Evolutionary conservation across 1,284 basidiomycete genomes (phyloP).

Genomic region (Rhodotorula glutinis): DNA sequence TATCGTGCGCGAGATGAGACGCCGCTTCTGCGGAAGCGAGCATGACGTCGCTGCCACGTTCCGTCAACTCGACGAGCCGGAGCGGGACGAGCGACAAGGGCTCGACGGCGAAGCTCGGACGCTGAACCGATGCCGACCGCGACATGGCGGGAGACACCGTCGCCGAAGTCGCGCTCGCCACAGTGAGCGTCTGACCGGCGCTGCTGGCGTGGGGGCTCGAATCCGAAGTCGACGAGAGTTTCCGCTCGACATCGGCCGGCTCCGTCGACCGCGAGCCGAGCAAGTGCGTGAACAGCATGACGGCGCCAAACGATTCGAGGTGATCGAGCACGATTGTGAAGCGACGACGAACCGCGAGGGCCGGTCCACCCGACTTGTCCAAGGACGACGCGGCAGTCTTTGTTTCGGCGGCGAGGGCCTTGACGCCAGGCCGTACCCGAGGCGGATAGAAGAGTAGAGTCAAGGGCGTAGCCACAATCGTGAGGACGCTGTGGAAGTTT

Average conservation of each 20-base stretch:
- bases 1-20: conserved; percentile 67
- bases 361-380: background rate
- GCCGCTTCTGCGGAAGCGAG: conserved; percentile 69
- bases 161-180: background rate
- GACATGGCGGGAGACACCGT: background rate
- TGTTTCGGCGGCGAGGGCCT: background rate
- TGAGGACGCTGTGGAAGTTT: conserved; percentile 40
- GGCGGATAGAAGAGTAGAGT: conserved; percentile 49
- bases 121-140: background rate
- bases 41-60: conserved; percentile 79
- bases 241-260: no score
- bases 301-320: conserved; percentile 70
- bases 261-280: conserved; percentile 14
- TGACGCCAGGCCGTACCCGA: conserved; percentile 40
- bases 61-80: conserved; percentile 80
- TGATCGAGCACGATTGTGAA: conserved; percentile 84
- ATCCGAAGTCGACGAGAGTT: no score
- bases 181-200: no score
- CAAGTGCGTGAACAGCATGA: conserved; percentile 56
- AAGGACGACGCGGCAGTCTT: conserved; percentile 48
- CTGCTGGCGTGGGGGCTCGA: no score
- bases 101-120: background rate
- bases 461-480: conserved; percentile 50
- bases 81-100: conserved; percentile 51
- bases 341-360: conserved; percentile 47